These are phyloP conservation scores for Musa beccarii DNA, from an alignment of 176 grass and related monocot species.

Conservation along the genomic window DNA sequence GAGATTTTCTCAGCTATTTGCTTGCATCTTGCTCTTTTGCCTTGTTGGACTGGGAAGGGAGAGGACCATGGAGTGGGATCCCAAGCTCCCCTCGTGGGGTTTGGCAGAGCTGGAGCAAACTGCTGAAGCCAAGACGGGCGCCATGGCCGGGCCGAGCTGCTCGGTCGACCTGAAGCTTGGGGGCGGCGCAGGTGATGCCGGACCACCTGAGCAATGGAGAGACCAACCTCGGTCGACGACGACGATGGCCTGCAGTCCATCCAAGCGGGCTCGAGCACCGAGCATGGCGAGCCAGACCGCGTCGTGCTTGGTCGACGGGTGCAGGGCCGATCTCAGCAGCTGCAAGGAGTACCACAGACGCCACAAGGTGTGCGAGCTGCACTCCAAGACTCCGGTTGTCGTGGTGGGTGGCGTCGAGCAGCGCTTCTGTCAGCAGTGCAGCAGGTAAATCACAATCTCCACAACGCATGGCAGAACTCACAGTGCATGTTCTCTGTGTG, in stretches of 20 bases:
- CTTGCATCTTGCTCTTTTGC: no score
- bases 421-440: slow-evolving; percentile 99
- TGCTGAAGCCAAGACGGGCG: background rate
- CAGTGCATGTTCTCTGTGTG: no score
- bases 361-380: slow-evolving; percentile 12
- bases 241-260: background rate
- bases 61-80: background rate
- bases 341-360: slow-evolving; percentile 10
- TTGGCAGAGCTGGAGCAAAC: background rate
- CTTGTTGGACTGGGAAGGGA: no score
- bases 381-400: slow-evolving; percentile 9
- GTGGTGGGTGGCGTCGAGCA: slow-evolving; percentile 32
- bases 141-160: background rate
- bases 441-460: slow-evolving; percentile 43
- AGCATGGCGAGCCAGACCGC: background rate
- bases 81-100: slow-evolving; percentile 2
- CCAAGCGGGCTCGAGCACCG: background rate
- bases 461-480: no score
- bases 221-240: background rate
- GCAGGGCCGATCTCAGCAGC: slow-evolving; percentile 5
- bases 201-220: no score
- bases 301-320: slow-evolving; percentile 3
- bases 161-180: background rate
- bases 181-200: background rate
- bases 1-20: no score